phyloP scores from a whole-genome alignment of 2,329 filamentous ascomycete species.

The Aspergillaceae sp. region DNA sequence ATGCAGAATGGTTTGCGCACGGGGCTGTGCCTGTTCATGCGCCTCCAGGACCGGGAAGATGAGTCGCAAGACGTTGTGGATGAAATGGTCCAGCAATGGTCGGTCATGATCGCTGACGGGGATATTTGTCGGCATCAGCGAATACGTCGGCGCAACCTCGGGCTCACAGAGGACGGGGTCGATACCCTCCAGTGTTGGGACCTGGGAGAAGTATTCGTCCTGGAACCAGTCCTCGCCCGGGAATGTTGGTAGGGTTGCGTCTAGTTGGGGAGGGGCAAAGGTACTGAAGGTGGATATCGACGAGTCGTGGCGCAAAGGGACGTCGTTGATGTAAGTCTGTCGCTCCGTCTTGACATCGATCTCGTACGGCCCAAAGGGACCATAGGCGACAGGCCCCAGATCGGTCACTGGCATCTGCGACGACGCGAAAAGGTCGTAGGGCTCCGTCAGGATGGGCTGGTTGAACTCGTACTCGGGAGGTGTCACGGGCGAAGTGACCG shows the following conservation, averaged over 20 bases:
- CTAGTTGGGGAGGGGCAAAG: slow-evolving; percentile 68
- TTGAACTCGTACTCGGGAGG: slow-evolving; percentile 56
- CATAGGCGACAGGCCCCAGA: slow-evolving; percentile 52
- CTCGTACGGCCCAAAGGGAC: slow-evolving; percentile 67
- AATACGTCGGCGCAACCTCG: slow-evolving; percentile 35
- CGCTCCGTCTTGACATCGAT: slow-evolving; percentile 93
- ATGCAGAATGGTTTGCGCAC: slow-evolving; percentile 74
- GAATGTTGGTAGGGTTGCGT: slow-evolving; percentile 57
- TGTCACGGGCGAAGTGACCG: slow-evolving; percentile 56
- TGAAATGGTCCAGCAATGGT: slow-evolving; percentile 79
- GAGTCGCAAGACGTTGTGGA: slow-evolving; percentile 75
- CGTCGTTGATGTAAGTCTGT: slow-evolving; percentile 86
- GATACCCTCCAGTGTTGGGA: slow-evolving; percentile 25
- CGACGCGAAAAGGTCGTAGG: slow-evolving; percentile 32
- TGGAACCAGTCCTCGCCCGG: slow-evolving; percentile 62
- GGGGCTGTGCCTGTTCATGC: slow-evolving; percentile 75
- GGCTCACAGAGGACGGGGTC: slow-evolving; percentile 15
- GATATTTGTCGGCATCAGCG: slow-evolving; percentile 61
- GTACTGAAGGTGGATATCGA: slow-evolving; percentile 88
- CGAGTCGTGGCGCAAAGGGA: slow-evolving; percentile 76
- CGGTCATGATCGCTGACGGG: slow-evolving; percentile 84
- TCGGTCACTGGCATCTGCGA: slow-evolving; percentile 40
- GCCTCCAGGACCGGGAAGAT: slow-evolving; percentile 89
- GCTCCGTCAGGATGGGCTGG: slow-evolving; percentile 49
- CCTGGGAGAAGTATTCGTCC: slow-evolving; percentile 59